Conservation (phyloP, 352 stramenopile genomes). For the Globisporangium orthogonon region DNA sequence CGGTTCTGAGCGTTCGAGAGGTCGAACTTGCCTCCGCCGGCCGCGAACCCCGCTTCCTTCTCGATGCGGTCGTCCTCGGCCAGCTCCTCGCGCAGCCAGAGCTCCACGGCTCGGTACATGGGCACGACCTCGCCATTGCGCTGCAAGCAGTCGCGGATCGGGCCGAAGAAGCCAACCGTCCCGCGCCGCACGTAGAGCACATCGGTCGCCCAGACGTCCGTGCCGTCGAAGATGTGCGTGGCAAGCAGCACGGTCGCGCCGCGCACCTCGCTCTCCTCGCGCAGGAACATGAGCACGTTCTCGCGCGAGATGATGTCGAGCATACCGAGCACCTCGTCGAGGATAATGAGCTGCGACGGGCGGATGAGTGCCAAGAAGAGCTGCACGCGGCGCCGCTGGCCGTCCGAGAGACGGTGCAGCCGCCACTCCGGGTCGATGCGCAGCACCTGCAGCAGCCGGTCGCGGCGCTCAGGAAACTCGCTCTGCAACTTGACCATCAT, state of each 20-base stretch:
- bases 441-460: slow-evolving; percentile 92
- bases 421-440: slow-evolving; percentile 93
- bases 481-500: slow-evolving; percentile 97
- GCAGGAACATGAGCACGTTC: slow-evolving; percentile 92
- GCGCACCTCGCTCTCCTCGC: slow-evolving; percentile 61
- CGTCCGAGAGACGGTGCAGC: slow-evolving; percentile 76
- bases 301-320: slow-evolving; percentile 94
- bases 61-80: slow-evolving; percentile 69
- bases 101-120: slow-evolving; percentile 90
- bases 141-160: slow-evolving; percentile 71
- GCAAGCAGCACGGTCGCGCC: slow-evolving; percentile 66
- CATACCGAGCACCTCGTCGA: slow-evolving; percentile 98
- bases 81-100: slow-evolving; percentile 91
- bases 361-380: slow-evolving; percentile 94
- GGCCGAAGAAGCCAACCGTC: slow-evolving; percentile 46
- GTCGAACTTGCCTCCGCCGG: slow-evolving; percentile 28
- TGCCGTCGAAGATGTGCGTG: slow-evolving; percentile 97
- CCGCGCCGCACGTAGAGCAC: slow-evolving; percentile 89
- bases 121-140: slow-evolving; percentile 49
- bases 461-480: slow-evolving; percentile 90
- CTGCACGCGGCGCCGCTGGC: slow-evolving; percentile 90
- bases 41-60: slow-evolving; percentile 36
- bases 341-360: slow-evolving; percentile 94
- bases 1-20: slow-evolving; percentile 72
- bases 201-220: slow-evolving; percentile 95